Percentiles rank a stretch among this genome's conserved stretches.
These are phyloP conservation scores for Elaeagnus macrophylla DNA, from an alignment of 306 rosid species.

Conservation along the genomic window DNA sequence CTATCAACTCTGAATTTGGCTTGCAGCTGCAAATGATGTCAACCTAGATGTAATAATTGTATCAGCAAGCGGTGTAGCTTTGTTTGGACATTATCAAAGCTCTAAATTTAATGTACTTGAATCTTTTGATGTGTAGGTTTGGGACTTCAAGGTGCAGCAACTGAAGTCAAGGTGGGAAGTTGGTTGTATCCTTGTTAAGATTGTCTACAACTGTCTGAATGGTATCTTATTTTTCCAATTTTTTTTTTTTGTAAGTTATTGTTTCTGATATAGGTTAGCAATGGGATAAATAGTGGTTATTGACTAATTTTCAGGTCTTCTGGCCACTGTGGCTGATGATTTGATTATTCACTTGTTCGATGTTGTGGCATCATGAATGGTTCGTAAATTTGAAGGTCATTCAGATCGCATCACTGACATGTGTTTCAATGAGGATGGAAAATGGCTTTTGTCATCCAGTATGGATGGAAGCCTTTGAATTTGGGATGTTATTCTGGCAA, in stretches of 20 bases:
- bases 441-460: conserved; percentile 89
- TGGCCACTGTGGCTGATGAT: conserved; percentile 81
- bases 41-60: no score
- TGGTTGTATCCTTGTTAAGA: conserved; percentile 59
- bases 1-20: no score
- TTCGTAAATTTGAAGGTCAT: conserved; percentile 89
- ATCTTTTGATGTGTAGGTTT: conserved; percentile 44
- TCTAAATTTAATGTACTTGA: not conserved
- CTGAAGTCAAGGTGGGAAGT: conserved; percentile 72
- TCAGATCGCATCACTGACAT: conserved; percentile 82
- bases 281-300: conserved; percentile 2
- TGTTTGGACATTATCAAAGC: no score
- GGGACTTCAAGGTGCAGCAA: conserved; percentile 73
- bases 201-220: conserved; percentile 69
- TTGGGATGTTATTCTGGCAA: conserved; percentile 85
- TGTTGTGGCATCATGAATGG: conserved; percentile 68
- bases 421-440: conserved; percentile 96
- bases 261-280: not conserved
- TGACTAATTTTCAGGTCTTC: conserved; percentile 55
- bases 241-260: not conserved
- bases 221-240: conserved; percentile 37
- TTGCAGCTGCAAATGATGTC: no score
- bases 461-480: conserved; percentile 95
- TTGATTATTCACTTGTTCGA: conserved; percentile 67
- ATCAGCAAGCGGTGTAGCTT: no score